Percentiles rank a stretch among this genome's conserved stretches.
phyloP scores from a whole-genome alignment of 805 yeast species.

The Metschnikowia koreensis region DNA sequence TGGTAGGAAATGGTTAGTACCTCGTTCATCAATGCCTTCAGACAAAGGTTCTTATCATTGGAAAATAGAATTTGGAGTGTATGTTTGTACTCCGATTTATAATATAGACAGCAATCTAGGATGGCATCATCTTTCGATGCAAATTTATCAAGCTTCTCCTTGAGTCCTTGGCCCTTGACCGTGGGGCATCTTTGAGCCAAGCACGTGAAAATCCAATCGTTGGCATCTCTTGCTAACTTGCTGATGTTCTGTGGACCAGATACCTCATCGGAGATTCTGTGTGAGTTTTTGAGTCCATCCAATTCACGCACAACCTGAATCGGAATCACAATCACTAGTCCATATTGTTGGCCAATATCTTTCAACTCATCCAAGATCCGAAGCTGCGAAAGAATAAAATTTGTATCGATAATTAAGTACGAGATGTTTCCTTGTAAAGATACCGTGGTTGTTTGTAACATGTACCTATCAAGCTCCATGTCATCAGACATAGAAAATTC shows the following conservation, averaged over 20 bases:
- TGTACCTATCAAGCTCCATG: slow-evolving; percentile 19
- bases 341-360: slow-evolving; percentile 36
- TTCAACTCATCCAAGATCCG: slow-evolving; percentile 53
- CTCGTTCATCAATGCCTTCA: slow-evolving; percentile 68
- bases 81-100: slow-evolving; percentile 37
- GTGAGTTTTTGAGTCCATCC: slow-evolving; percentile 67
- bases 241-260: slow-evolving; percentile 40
- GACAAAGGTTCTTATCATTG: slow-evolving; percentile 80
- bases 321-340: slow-evolving; percentile 64
- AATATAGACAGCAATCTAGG: slow-evolving; percentile 76
- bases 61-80: slow-evolving; percentile 61
- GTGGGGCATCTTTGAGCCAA: slow-evolving; percentile 52
- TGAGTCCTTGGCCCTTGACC: slow-evolving; percentile 62
- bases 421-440: slow-evolving; percentile 26
- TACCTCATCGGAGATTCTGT: slow-evolving; percentile 17
- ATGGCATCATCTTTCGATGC: slow-evolving; percentile 75
- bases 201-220: slow-evolving; percentile 67
- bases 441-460: slow-evolving; percentile 13
- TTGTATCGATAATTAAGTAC: slow-evolving; percentile 74
- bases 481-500: slow-evolving; percentile 9
- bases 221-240: slow-evolving; percentile 65
- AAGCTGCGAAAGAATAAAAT: slow-evolving; percentile 72
- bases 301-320: slow-evolving; percentile 67
- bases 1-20: slow-evolving; percentile 59
- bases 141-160: slow-evolving; percentile 48